Conservation (phyloP, 2,329 filamentous ascomycete genomes). For the Dothidotthia symphoricarpi region DNA sequence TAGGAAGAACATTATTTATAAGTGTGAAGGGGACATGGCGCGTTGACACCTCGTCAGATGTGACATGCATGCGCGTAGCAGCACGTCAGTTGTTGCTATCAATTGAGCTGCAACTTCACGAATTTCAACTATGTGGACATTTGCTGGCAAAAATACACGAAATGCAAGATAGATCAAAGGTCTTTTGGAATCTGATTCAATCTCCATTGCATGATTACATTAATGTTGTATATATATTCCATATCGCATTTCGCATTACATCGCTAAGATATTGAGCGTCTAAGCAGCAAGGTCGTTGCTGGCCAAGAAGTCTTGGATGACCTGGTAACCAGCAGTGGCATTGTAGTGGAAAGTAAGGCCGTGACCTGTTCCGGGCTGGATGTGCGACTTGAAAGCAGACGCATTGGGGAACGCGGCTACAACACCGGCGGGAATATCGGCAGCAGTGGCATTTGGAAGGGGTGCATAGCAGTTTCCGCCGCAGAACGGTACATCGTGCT, state of each 20-base stretch:
- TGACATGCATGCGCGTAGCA: too few relatives aligned
- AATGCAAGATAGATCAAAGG: too few relatives aligned
- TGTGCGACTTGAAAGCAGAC: conserved; percentile 52
- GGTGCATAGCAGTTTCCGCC: conserved; percentile 56
- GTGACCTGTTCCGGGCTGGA: conserved; percentile 52
- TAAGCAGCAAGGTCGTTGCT: conserved; percentile 22
- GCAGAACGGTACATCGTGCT: conserved; percentile 56
- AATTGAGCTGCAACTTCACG: too few relatives aligned
- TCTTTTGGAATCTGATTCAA: too few relatives aligned
- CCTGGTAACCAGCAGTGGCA: conserved; percentile 41
- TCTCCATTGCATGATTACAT: not conserved
- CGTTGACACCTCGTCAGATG: too few relatives aligned
- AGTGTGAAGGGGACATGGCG: too few relatives aligned
- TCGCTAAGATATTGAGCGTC: too few relatives aligned
- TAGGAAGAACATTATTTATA: too few relatives aligned
- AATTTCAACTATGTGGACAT: too few relatives aligned
- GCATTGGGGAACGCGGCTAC: conserved; percentile 47
- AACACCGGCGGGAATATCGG: conserved; percentile 49
- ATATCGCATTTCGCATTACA: too few relatives aligned
- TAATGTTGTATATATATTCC: not conserved
- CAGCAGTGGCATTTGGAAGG: conserved; percentile 42
- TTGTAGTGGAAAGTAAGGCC: conserved; percentile 52
- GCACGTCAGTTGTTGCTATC: too few relatives aligned
- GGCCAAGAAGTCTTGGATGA: conserved; percentile 40
- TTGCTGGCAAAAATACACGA: too few relatives aligned